A percentile compares a stretch with the other conserved stretches of the same genome.
phyloP scores from a whole-genome alignment of 805 yeast genomes.

The Kluyveromyces siamensis region DNA sequence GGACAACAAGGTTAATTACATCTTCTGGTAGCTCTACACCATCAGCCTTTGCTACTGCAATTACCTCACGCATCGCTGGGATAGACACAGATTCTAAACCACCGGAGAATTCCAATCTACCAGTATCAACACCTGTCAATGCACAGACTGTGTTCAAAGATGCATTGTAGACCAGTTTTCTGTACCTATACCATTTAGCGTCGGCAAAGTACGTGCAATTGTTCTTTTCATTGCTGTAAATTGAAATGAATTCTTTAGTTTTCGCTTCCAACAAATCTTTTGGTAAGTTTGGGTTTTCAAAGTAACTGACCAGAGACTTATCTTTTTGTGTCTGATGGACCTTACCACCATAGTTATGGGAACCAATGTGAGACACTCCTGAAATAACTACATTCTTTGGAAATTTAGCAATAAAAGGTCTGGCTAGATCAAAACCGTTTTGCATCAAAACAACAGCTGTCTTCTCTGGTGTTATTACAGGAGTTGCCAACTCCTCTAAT shows the following conservation, averaged over 20 bases:
- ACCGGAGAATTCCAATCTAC: slow-evolving; percentile 40
- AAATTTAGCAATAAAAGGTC: slow-evolving; percentile 39
- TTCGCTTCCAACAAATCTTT: slow-evolving; percentile 20
- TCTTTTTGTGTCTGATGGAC: slow-evolving; percentile 42
- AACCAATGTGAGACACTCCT: slow-evolving; percentile 56
- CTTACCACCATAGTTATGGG: slow-evolving; percentile 38
- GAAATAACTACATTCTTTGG: slow-evolving; percentile 46
- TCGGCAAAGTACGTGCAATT: slow-evolving; percentile 33
- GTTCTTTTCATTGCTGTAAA: slow-evolving; percentile 40
- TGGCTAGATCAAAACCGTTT: slow-evolving; percentile 56
- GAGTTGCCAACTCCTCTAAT: slow-evolving; percentile 41
- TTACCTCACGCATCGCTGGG: slow-evolving; percentile 64
- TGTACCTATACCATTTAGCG: slow-evolving; percentile 49
- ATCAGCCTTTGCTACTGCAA: slow-evolving; percentile 59
- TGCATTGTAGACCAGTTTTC: slow-evolving; percentile 62
- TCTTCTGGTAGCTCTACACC: slow-evolving; percentile 46
- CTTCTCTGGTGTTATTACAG: slow-evolving; percentile 36
- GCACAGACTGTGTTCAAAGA: slow-evolving; percentile 56
- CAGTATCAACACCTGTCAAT: slow-evolving; percentile 50
- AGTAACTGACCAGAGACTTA: slow-evolving; percentile 38
- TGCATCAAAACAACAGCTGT: slow-evolving; percentile 49
- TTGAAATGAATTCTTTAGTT: slow-evolving; percentile 35
- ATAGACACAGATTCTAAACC: slow-evolving; percentile 32
- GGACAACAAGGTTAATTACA: slow-evolving; percentile 41
- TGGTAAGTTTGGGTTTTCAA: slow-evolving; percentile 32